Base-by-base conservation (phyloP, 2,329 filamentous ascomycete genomes). In the Tricladium varicosporioides region DNA sequence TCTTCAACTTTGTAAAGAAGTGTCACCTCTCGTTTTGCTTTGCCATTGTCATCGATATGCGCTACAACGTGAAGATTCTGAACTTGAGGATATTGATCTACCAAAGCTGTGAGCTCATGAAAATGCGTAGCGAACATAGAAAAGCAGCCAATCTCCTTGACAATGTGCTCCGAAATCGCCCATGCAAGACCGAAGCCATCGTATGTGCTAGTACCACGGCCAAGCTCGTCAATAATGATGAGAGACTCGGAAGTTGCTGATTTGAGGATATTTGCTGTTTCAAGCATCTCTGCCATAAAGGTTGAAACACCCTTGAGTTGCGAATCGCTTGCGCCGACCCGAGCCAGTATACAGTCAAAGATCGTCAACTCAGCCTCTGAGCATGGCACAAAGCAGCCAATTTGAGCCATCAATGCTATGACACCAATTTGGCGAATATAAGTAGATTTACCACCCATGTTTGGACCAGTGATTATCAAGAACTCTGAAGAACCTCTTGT, bases 281-380 rank as follows among this genome's bases (percentile, higher is more conserved):
- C 94, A 18, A 99, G 83, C 94, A 99, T 99, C 76, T 99, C 94
- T 1, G 94, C 94, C 95, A 99, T 99, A 74, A 99, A 99, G 0
- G 94, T 99, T 2, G 91, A 96, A 1, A 99, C 94, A 36, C 94
- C 94, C 75, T 97, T 97, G 61, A 99, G 87, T 73, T 97, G 94
- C 5, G 91, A 96, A 74, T 99, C 95, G 66, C 89, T 94, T 5
- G 94, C 95, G 44, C 95, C 94, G 0, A 99, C 94, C 65, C 94
- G 89, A 0, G 95, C 94, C 42, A 99, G 87, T 60, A 99, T 96
- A 61, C 91, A 94, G 76, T 99, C 94, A 71, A 97, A 99, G 57
- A 99, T 92, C 14, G 91, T 96, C 46, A 99, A 77, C 73, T 97
- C 92, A 13, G 95, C 94, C 70, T 91, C 87, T 2, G 87, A 78